Evolutionary conservation across 2,329 filamentous ascomycete species (phyloP), one percentile per base, ranked within the genome.

Genomic region (Calycina marina): DNA sequence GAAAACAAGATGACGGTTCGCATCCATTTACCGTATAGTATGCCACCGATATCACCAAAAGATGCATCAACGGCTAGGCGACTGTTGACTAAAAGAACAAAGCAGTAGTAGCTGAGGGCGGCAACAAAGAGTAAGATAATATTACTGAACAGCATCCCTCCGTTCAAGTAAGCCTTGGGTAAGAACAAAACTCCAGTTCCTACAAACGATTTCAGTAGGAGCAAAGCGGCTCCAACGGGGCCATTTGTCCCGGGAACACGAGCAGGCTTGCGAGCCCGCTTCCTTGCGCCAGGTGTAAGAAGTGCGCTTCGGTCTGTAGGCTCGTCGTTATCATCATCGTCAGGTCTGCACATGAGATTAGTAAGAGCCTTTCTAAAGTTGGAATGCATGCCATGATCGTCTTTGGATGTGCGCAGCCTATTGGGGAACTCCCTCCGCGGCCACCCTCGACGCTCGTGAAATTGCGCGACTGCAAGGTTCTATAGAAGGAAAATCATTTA

Each of bases 71-170:
- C 72, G 51, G 73, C 79, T 30, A 93, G 62, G 18, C 90, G 78
- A 2, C 85, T 90, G 38, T 77, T 77, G 40, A 94, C 85, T 18
- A 98, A 69, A 10, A 98, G 67, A 25, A 98, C 85, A 57, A 98
- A 98, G 60, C 86, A 94, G 62, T 94, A 93, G 59, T 93, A 98
- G 53, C 86, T 94, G 37, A 98, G 63, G 2, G 70, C 62, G 5
- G 90, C 86, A 11, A 98, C 83, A 24, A 67, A 69, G 14, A 98
- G 63, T n/a, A 98, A 69, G 11, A 98, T 80, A 31, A 92, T 43
- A 51, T 92, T 93, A 48, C 85, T 93, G 57, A 98, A 98, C 11
- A 93, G 61, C 86, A 98, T 96, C 37, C 90, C 90, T 33, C 90
- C 90, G 49, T 93, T 98, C 42, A 94, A 69, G 52, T 90, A 98